Evolutionary conservation across 352 stramenopile genomes (phyloP), one percentile per base, ranked within the genome.

Genomic region (Hyaloperonospora brassicae): DNA sequence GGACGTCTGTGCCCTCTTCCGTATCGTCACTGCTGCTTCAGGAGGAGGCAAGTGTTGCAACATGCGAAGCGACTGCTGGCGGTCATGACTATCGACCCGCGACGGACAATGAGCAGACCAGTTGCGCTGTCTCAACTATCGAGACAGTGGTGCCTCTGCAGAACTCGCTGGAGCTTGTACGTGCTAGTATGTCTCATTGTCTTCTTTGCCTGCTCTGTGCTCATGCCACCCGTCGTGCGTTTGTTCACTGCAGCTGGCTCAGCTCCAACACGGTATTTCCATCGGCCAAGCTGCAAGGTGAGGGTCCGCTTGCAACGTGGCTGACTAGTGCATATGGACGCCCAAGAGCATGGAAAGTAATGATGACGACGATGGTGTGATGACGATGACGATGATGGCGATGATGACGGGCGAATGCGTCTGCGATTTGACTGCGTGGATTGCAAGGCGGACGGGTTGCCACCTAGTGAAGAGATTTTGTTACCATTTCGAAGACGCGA

Each of bases 141-240:
- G 76, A 89, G 52, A 81, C 79, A 4, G 76, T 89, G 24, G 57
- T 89, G 14, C 76, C 79, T 39, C 66, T 89, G 8, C 76, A 84
- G 60, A 84, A 71, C 42, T 87, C 79, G 24, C 60, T 76, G 39
- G 62, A 84, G 63, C 57, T 89, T 52, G 79, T 89, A 57, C 56
- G 75, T 76, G 9, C 2, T 23, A 1, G 3, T 35, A 9, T 45
- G 3, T 34, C 34, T n/a, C 21, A 24, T 50, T 36, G 2, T 23
- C 21, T 35, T 12, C 2, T 35, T 13, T 55, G 30, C 27, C 0
- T 40, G 22, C 31, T 44, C 6, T 39, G 43, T 39, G n/a, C 13
- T 41, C 13, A 11, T 24, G 12, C 44, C 52, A 30, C 24, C 3
- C 8, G 21, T 6, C 6, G 21, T 31, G 31, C n/a, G 3, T 31